phyloP scores from a whole-genome alignment of 345 rosid genomes.

The rapeseed (Brassica napus) region Da-Ae NC_063451.1:35041501-35042000 shows the following conservation, averaged over 20 bases:
- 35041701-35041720: not conserved
- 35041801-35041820: constrained; percentile 6
- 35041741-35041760: not conserved
- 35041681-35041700: constrained; percentile 1
- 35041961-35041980: not conserved
- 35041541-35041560: constrained; percentile 66
- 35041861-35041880: not conserved
- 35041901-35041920: not conserved
- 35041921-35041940: constrained; percentile 6
- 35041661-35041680: not conserved
- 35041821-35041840: constrained; percentile 11
- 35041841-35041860: constrained; percentile 7
- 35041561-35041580: constrained; percentile 65
- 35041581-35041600: constrained; percentile 96
- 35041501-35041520: constrained; percentile 56
- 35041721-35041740: constrained; percentile 11
- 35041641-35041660: constrained; percentile 14
- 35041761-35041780: not conserved
- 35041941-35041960: constrained; percentile 20
- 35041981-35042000: constrained; percentile 23
- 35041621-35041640: constrained; percentile 98
- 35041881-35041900: not conserved
- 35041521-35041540: constrained; percentile 76
- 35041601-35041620: constrained; percentile 95
- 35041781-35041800: constrained; percentile 8